These are phyloP conservation scores for Quercus alba DNA, from an alignment of 306 rosid species.

Conservation along the genomic window DNA sequence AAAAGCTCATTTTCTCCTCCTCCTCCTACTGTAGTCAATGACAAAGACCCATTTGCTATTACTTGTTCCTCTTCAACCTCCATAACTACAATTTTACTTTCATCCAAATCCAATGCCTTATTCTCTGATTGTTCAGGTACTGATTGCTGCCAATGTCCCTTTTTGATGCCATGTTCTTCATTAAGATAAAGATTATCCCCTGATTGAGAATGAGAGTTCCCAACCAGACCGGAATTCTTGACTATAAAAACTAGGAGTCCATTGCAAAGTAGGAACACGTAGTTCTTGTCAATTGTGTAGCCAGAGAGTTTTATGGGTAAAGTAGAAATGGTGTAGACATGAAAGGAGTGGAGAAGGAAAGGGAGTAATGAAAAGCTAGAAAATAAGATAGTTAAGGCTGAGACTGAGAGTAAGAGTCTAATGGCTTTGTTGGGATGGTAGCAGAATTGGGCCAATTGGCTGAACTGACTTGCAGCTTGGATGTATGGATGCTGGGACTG, in stretches of 20 bases:
- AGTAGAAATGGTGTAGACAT: slow-evolving; percentile 14
- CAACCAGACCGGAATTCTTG: slow-evolving; percentile 38
- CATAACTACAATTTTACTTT: not conserved
- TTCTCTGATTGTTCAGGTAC: not conserved
- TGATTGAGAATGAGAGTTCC: slow-evolving; percentile 26
- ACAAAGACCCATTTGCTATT: not conserved
- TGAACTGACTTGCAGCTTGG: not conserved
- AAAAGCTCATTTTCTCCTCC: not conserved
- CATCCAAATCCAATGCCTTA: not conserved
- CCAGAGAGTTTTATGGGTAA: slow-evolving; percentile 24
- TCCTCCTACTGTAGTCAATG: not conserved
- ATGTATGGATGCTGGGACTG: not conserved
- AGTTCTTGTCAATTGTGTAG: slow-evolving; percentile 41
- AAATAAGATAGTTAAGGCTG: slow-evolving; percentile 27
- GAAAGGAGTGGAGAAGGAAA: slow-evolving; percentile 24
- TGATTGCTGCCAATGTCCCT: not conserved
- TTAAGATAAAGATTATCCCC: not conserved
- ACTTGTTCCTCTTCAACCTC: slow-evolving; percentile 15
- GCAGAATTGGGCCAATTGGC: not conserved
- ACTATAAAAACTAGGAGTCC: slow-evolving; percentile 48
- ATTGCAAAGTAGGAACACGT: slow-evolving; percentile 67
- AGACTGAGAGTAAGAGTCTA: slow-evolving; percentile 37
- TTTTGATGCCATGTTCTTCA: not conserved
- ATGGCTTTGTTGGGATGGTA: slow-evolving; percentile 18
- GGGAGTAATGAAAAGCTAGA: slow-evolving; percentile 22